These are phyloP conservation scores for Talaromyces ruber DNA, from an alignment of 495 filamentous ascomycete genomes.

Conservation along the genomic window DNA sequence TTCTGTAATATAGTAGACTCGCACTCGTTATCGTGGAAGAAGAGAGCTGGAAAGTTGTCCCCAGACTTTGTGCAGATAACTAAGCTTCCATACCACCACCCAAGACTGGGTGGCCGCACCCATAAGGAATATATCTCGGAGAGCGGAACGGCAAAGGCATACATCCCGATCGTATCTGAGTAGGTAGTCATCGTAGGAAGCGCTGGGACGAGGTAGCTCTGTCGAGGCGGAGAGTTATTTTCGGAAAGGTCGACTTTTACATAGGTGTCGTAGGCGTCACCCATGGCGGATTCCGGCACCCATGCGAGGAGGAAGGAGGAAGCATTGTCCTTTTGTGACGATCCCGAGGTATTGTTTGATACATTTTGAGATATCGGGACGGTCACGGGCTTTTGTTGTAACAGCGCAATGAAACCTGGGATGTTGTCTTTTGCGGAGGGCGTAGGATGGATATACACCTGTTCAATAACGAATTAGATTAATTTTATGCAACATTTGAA, in stretches of 20 bases:
- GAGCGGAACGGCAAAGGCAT: constrained; percentile 87
- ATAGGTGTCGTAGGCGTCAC: constrained; percentile 78
- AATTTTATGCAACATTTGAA: no score
- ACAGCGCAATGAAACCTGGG: constrained; percentile 85
- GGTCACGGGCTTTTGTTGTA: constrained; percentile 72
- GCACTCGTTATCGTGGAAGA: constrained; percentile 96
- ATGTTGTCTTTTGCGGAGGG: constrained; percentile 94
- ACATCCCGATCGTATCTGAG: constrained; percentile 63
- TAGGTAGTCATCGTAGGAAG: constrained; percentile 71
- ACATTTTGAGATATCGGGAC: constrained; percentile 8
- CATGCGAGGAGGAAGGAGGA: constrained; percentile 82
- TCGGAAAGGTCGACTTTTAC: constrained; percentile 91
- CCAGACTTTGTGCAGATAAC: constrained; percentile 87
- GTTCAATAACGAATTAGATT: neutral
- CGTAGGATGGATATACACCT: constrained; percentile 97
- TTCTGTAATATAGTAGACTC: constrained; percentile 91
- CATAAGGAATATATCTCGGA: constrained; percentile 84
- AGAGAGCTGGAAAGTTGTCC: constrained; percentile 87
- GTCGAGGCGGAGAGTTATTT: constrained; percentile 66
- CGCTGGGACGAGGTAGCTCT: constrained; percentile 84
- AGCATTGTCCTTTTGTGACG: constrained; percentile 36
- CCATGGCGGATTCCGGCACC: constrained; percentile 85
- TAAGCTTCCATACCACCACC: constrained; percentile 96
- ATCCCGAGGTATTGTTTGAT: constrained; percentile 34
- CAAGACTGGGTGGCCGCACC: constrained; percentile 83